Conservation (phyloP, 1,284 basidiomycete genomes). For the Cryptococcus wingfieldii region DNA sequence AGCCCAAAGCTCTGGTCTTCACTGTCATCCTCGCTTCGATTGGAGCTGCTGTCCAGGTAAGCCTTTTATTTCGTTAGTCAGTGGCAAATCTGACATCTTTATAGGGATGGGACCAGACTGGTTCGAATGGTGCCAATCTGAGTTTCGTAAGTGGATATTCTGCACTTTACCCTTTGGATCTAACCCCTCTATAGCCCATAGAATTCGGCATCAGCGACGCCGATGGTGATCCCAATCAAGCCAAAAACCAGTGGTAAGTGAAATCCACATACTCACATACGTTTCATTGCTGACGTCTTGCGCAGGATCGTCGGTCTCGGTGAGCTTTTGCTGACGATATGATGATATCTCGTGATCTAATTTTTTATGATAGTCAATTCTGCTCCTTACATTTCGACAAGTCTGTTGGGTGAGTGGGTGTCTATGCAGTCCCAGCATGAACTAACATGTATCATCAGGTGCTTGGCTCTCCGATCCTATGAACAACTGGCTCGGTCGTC, state of each 20-base stretch:
- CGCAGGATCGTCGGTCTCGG: not conserved
- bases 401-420: not conserved
- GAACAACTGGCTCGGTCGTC: conserved; percentile 59
- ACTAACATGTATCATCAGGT: conserved; percentile 3
- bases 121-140: conserved; percentile 51
- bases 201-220: conserved; percentile 58
- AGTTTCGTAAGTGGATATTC: not conserved
- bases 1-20: conserved; percentile 50
- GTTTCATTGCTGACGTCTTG: conserved; percentile 56
- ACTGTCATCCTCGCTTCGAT: conserved; percentile 16
- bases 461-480: conserved; percentile 52
- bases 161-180: too few relatives aligned
- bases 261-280: conserved; percentile 22
- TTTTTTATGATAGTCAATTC: conserved; percentile 37
- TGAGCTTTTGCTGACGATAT: too few relatives aligned
- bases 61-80: conserved; percentile 3
- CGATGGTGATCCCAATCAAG: conserved; percentile 7
- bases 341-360: not conserved
- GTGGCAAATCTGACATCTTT: conserved; percentile 42
- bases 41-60: conserved; percentile 29
- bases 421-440: too few relatives aligned
- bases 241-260: conserved; percentile 48
- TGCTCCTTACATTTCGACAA: conserved; percentile 22
- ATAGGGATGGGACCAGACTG: conserved; percentile 41
- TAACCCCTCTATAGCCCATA: not conserved